Base-by-base conservation (phyloP, 352 stramenopile genomes). In the Globisporangium heterothallicum region DNA sequence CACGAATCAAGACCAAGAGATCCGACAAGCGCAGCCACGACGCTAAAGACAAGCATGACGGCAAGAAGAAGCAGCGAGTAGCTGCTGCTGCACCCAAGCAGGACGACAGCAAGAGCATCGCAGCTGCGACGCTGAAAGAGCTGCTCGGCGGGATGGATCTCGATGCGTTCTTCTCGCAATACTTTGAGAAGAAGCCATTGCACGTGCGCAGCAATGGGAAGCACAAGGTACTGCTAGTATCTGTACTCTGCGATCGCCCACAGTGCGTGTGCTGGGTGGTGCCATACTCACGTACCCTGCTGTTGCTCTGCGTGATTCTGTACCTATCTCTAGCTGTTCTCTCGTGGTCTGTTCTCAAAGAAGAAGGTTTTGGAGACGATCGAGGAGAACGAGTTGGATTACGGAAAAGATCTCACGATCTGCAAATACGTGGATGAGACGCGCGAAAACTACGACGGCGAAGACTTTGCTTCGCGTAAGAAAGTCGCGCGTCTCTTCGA, bases 161-260 rank as follows among this genome's bases (percentile, higher is more conserved):
- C 26, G 53, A 74, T 38, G 55, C 54, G 34, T 95, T 95, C 56
- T 53, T 86, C 42, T 55, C 56, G 30, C 63, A 91, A 29, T 72
- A 92, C 59, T 95, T 92, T 61, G 84, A 95, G 63, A 91, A 90
- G 62, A 91, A 92, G 56, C 84, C 82, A 32, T 61, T 95, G 25
- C 53, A 86, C 4, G 75, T 93, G 40, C 71, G 72, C 36, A 72
- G 61, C 26, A 68, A 67, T 13, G 72, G 64, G 4, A 78, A 78
- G 41, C 51, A 75, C 32, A 59, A 68, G 57, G 70, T 78, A 42
- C 6, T 21, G 10, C n/a, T 8, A 8, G 8, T 18, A 4, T 2
- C 12, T 32, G 1, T 9, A 6, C 2, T 26, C 8, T 40, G n/a
- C 0, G 29, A 26, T 42, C n/a, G n/a, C n/a, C n/a, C n/a, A n/a